Evolutionary conservation across 2,329 filamentous ascomycete species (phyloP).

Genomic region (Botryotinia globosa): DNA sequence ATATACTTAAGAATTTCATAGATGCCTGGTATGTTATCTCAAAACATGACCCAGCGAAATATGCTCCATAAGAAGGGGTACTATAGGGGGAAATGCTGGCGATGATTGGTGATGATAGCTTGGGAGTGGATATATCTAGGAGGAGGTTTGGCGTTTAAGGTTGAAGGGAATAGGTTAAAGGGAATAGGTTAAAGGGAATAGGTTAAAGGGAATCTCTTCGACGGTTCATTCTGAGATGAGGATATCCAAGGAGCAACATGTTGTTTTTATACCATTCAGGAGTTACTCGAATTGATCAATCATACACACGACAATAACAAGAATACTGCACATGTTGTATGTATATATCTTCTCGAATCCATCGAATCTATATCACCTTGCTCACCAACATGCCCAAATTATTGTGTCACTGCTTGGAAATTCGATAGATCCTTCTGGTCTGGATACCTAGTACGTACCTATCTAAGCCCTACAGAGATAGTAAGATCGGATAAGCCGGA

Average conservation of each 20-base stretch:
- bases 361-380: neutral
- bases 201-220: neutral
- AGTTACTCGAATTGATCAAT: neutral
- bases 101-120: neutral
- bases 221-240: neutral
- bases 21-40: constrained; percentile 37
- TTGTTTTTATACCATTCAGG: constrained; percentile 2
- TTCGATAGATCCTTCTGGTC: neutral
- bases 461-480: neutral
- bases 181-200: too few species aligned
- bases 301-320: neutral
- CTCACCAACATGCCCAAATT: neutral
- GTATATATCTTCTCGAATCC: neutral
- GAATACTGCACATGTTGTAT: too few species aligned
- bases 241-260: neutral
- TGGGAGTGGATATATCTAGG: neutral
- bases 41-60: constrained; percentile 32
- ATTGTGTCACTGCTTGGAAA: neutral
- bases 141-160: constrained; percentile 1
- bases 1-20: constrained; percentile 9
- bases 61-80: neutral
- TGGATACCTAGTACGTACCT: too few species aligned
- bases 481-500: neutral
- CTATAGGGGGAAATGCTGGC: neutral
- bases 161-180: neutral